Evolutionary conservation across 371 early-diverging fungal species (phyloP), one percentile per base, ranked within the genome.

Genomic region (Umbelopsis sp.): DNA sequence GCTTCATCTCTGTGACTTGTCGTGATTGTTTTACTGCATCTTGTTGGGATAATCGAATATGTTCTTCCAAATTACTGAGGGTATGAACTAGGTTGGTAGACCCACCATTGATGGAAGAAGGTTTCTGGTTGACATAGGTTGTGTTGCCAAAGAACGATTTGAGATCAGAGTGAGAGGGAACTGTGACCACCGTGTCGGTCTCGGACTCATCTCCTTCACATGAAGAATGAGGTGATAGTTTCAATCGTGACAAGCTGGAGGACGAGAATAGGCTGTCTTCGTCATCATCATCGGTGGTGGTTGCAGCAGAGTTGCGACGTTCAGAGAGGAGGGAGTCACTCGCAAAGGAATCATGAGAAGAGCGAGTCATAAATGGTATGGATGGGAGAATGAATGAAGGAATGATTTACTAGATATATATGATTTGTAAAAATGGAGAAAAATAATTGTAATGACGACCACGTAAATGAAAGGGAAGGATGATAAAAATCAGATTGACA

Each of bases 201-300:
- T 57, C 57, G 18, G 57, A 57, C 18, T 57, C 57, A 37, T 57
- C 57, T 2, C 57, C 57, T 18, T 18, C 29, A 11, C 29, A 35
- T 0, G 57, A 37, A 29, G 22, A 25, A 10, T 57, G 57, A 18
- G 41, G 41, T 41, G 57, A 57, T 18, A 57, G 12, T 18, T 57
- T 57, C 29, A 29, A 16, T 7, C 48, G 48, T 7, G 57, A 35
- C 18, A 25, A 32, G 32, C 57, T 57, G 16, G 35, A 35, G 18
- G 3, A 16, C 35, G 57, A 57, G 14, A 57, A 57, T n/a, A 57
- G 29, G n/a, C 57, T 57, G 18, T 57, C 57, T 29, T 29, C 57
- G n/a, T 57, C 57, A 18, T 57, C 57, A 35, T 57, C 57, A n/a
- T 57, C 57, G 4, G 57, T 57, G 0, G 57, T 57, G 12, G 57